These are phyloP conservation scores for Ophiostoma tasmaniense DNA, from an alignment of 2,329 filamentous ascomycete species.

Conservation along the genomic window DNA sequence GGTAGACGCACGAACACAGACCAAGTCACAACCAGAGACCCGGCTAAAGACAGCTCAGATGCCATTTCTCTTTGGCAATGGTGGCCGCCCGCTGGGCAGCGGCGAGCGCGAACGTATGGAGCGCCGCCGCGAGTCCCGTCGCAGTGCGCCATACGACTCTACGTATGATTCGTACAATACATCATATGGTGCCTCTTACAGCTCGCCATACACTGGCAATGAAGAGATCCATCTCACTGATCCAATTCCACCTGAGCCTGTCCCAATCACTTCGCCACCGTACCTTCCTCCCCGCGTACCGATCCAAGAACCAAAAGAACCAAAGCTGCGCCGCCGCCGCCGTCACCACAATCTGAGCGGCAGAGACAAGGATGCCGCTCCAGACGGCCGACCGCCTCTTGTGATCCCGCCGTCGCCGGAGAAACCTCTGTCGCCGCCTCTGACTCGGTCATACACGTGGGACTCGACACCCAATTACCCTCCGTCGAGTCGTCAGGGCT, in stretches of 20 bases:
- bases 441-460: background rate
- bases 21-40: background rate
- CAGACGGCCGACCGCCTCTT: background rate
- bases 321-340: conserved; percentile 1
- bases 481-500: background rate
- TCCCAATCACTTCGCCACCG: background rate
- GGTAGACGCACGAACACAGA: background rate
- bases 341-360: background rate
- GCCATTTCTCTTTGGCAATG: background rate
- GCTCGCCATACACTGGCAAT: background rate
- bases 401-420: background rate
- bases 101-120: conserved; percentile 3
- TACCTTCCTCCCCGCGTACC: background rate
- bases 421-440: background rate
- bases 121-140: background rate
- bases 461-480: background rate
- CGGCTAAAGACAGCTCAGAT: background rate
- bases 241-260: background rate
- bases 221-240: background rate
- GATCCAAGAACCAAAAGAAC: background rate
- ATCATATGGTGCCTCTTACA: background rate
- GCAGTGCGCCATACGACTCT: background rate
- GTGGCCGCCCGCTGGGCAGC: background rate
- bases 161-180: background rate
- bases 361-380: background rate